Base-by-base conservation (phyloP, 2,329 filamentous ascomycete species). In the Chaetomium globosum region DNA sequence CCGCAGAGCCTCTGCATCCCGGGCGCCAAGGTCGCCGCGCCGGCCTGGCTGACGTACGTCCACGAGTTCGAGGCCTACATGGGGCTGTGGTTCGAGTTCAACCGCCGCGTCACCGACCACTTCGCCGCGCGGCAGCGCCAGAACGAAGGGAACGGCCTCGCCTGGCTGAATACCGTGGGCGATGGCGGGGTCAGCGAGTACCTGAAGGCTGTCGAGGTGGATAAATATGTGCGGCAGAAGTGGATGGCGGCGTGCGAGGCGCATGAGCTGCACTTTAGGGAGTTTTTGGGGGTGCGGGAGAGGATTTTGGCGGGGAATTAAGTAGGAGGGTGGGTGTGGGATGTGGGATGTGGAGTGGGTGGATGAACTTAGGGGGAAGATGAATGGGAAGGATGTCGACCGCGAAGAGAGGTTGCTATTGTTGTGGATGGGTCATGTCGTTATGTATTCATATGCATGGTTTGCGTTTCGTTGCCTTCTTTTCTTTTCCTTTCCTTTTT, bases 241-340 rank as follows among this genome's bases (percentile, higher is more conserved):
- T 92, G 89, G 88, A 77, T 77, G 33, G 75, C 82, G 9, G 85
- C 85, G 8, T 85, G 83, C 66, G 82, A 85, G 52, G 81, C 81
- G 66, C 89, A 93, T 72, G 82, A 85, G 64, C 75, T 80, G 64
- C 82, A 83, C 10, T 77, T 92, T 64, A 79, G 81, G 69, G 83
- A 86, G 69, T 90, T 87, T 72, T 79, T 83, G 75, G 80, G 74
- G 31, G 79, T 80, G 66, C 76, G 79, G 65, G 76, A 79, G 48
- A 79, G 76, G 64, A 80, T 81, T 78, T 78, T 76, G 51, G 53
- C 60, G 49, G 57, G 48, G 16, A 43, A 56, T 33, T 46, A 13
- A n/a, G 33, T 77, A 64, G 73, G 52, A 21, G 43, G 19, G 46
- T 9, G 46, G 6, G 43, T 4, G n/a, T 19, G 2, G 43, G 46